Evolutionary conservation across 225 moss, liverwort and hornwort species (phyloP).

Genomic region (Physcomitrellopsis africana): DNA sequence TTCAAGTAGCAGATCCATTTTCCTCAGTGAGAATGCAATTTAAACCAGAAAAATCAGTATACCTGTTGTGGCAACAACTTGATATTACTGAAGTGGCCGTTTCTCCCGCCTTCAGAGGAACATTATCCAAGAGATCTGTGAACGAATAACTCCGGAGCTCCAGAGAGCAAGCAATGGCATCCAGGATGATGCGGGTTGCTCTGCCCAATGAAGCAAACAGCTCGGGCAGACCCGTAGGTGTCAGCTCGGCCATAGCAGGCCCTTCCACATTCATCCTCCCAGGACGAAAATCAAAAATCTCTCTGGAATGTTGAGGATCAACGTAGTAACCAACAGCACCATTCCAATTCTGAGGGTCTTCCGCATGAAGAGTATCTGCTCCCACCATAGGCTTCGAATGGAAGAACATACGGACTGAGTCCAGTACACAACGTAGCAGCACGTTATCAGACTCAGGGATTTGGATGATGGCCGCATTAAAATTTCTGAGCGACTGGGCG

Average conservation of each 20-base stretch:
- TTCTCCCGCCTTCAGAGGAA: constrained; percentile 82
- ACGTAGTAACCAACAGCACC: constrained; percentile 82
- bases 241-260: constrained; percentile 69
- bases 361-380: constrained; percentile 69
- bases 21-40: no score
- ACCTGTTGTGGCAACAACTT: constrained; percentile 71
- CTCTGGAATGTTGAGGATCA: constrained; percentile 84
- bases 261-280: constrained; percentile 76
- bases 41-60: constrained; percentile 4
- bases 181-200: constrained; percentile 83
- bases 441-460: constrained; percentile 78
- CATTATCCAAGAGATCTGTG: constrained; percentile 91
- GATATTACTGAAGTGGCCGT: constrained; percentile 90
- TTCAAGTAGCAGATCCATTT: no score
- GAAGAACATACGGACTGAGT: constrained; percentile 98
- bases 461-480: constrained; percentile 87
- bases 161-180: constrained; percentile 92
- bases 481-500: constrained; percentile 78
- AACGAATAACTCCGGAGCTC: constrained; percentile 92
- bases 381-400: constrained; percentile 85
- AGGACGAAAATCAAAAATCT: constrained; percentile 90
- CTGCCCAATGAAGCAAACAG: constrained; percentile 77
- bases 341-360: constrained; percentile 92
- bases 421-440: constrained; percentile 91
- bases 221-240: constrained; percentile 91